phyloP scores from a whole-genome alignment of 768 basidiomycete genomes.

The Chiua virens region DNA sequence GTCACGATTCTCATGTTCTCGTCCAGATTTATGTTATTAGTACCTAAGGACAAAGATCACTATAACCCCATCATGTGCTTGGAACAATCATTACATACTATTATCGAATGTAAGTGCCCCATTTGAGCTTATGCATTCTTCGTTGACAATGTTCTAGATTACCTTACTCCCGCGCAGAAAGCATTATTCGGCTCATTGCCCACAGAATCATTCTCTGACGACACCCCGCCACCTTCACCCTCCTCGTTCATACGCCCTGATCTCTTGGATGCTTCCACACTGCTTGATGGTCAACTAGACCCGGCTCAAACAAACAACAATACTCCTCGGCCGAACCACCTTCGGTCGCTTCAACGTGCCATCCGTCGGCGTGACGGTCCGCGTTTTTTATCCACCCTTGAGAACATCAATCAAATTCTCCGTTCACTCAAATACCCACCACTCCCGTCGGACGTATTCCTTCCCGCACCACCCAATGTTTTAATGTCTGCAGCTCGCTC shows the following conservation, averaged over 20 bases:
- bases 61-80: slow-evolving; percentile 85
- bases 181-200: slow-evolving; percentile 68
- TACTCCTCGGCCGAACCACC: slow-evolving; percentile 33
- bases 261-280: slow-evolving; percentile 31
- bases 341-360: slow-evolving; percentile 68
- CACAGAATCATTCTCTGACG: slow-evolving; percentile 30
- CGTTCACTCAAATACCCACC: slow-evolving; percentile 65
- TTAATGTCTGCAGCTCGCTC: slow-evolving; percentile 45
- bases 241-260: slow-evolving; percentile 33
- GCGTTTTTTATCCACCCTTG: slow-evolving; percentile 62
- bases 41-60: slow-evolving; percentile 82
- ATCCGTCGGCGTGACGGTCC: slow-evolving; percentile 71
- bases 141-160: slow-evolving; percentile 42
- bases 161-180: slow-evolving; percentile 66
- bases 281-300: slow-evolving; percentile 28
- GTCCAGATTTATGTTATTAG: slow-evolving; percentile 69
- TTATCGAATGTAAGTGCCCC: slow-evolving; percentile 61
- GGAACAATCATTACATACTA: slow-evolving; percentile 67
- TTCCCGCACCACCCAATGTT: slow-evolving; percentile 43
- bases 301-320: slow-evolving; percentile 22
- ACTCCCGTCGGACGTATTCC: slow-evolving; percentile 51
- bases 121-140: neutral
- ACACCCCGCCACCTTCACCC: slow-evolving; percentile 35
- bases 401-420: slow-evolving; percentile 60
- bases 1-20: neutral